Evolutionary conservation across 2,329 filamentous ascomycete species (phyloP), one percentile per base, ranked within the genome.

Genomic region (Ophiostoma sp.): DNA sequence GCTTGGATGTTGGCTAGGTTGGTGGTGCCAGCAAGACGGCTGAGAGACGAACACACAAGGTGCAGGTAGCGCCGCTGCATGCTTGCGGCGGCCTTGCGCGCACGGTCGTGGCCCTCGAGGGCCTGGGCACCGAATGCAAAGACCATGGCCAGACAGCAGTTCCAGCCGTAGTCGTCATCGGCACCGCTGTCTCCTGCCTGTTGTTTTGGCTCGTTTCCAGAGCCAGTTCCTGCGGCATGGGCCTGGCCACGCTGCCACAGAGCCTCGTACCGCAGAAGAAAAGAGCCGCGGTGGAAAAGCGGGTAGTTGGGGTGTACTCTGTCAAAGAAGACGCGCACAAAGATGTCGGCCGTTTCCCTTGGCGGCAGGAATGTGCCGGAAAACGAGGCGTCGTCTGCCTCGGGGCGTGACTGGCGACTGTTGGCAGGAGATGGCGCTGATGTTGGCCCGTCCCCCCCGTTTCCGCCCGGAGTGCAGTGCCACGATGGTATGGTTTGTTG

Each of bases 1-100:
- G 80, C 79, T 74, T 82, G 80, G 11, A 82, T 77, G 0, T 80
- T 79, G 67, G 76, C 75, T 39, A 81, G 74, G 74, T 78, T 81
- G 4, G 80, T 72, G 17, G 69, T 72, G 57, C 71, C 72, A 4
- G 71, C 68, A 8, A 73, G 67, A 1, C 69, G 69, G 60, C 72
- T 70, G 7, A 73, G 67, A 13, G 72, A 71, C 35, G 68, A 67
- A 35, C 72, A 71, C 8, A 72, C 71, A 1, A 73, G 69, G 65
- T 68, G 52, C 48, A 73, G 66, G 41, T 71, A 73, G 57, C 71
- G 71, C 3, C 70, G 71, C 68, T 73, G 72, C 67, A 69, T 67
- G 17, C 68, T 60, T 4, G 41, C 71, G 4, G 70, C 70, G 5
- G 70, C 70, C 17, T 69, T 67, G 13, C 67, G 67, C 4, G 68